These are phyloP conservation scores for Suhomyces bolitotheri DNA, from an alignment of 1,139 yeast genomes.

Conservation along the genomic window DNA sequence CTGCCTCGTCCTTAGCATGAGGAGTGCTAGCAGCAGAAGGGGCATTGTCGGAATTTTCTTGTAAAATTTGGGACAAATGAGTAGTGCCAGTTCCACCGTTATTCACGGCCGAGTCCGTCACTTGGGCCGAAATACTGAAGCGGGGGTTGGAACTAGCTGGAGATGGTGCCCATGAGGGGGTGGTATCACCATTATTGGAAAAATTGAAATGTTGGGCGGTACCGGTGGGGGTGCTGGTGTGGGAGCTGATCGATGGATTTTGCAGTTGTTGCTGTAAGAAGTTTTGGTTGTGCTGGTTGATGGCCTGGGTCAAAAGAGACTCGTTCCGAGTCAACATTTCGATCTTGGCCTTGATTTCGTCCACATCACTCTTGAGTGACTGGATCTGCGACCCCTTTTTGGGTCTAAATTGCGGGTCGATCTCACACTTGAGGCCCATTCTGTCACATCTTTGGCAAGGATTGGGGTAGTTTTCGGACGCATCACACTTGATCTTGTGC, in stretches of 20 bases:
- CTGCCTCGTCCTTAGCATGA: slow-evolving; percentile 16
- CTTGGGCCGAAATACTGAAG: slow-evolving; percentile 3
- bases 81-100: slow-evolving; percentile 6
- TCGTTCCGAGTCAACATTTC: slow-evolving; percentile 74
- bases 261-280: slow-evolving; percentile 25
- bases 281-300: slow-evolving; percentile 47
- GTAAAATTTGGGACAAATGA: slow-evolving; percentile 21
- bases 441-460: slow-evolving; percentile 83
- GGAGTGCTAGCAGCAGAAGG: slow-evolving; percentile 18
- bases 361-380: slow-evolving; percentile 78
- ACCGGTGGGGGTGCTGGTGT: slow-evolving; percentile 1
- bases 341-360: slow-evolving; percentile 74
- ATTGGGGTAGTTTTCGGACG: slow-evolving; percentile 76
- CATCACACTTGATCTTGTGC: slow-evolving; percentile 91
- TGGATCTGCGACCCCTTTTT: slow-evolving; percentile 91
- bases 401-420: slow-evolving; percentile 90
- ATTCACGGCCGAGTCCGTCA: slow-evolving; percentile 12
- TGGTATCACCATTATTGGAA: slow-evolving; percentile 6
- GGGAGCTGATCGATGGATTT: not conserved
- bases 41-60: slow-evolving; percentile 31
- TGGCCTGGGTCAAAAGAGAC: slow-evolving; percentile 62
- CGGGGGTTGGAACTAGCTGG: slow-evolving; percentile 2
- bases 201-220: not conserved
- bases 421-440: slow-evolving; percentile 79
- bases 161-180: slow-evolving; percentile 9